Conservation (phyloP, 768 basidiomycete genomes). For the Chalciporus piperatus region DNA sequence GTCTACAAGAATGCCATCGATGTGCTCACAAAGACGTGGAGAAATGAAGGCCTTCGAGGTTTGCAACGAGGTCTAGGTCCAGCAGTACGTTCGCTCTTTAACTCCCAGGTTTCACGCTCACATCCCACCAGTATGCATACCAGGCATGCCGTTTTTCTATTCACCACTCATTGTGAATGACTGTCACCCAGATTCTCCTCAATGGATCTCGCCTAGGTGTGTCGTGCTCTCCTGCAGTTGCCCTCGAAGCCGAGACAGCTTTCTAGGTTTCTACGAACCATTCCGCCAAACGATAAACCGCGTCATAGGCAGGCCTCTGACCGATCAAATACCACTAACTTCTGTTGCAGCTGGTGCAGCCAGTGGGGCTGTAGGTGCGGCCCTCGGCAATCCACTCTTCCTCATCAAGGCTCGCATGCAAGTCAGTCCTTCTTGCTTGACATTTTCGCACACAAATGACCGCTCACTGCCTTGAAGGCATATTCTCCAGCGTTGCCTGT, state of each 20-base stretch:
- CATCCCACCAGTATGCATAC: constrained; percentile 69
- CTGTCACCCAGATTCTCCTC: constrained; percentile 64
- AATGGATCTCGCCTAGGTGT: constrained; percentile 88
- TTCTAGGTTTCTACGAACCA: constrained; percentile 93
- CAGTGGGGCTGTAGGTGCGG: constrained; percentile 87
- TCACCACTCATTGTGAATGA: constrained; percentile 2
- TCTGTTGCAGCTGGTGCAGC: constrained; percentile 84
- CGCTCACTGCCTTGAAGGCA: constrained; percentile 48
- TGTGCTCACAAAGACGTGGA: constrained; percentile 83
- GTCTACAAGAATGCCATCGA: constrained; percentile 92
- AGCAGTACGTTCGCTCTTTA: constrained; percentile 56
- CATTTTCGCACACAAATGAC: neutral
- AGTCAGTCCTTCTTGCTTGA: constrained; percentile 34
- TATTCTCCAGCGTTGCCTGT: constrained; percentile 94
- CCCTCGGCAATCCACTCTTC: constrained; percentile 87
- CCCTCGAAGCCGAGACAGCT: constrained; percentile 12
- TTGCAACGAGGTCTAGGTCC: constrained; percentile 88
- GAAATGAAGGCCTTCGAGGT: constrained; percentile 87
- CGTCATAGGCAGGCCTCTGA: constrained; percentile 57
- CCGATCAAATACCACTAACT: constrained; percentile 69
- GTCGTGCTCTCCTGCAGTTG: neutral
- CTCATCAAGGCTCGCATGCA: constrained; percentile 98
- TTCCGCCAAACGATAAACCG: constrained; percentile 71
- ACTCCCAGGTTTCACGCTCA: constrained; percentile 7
- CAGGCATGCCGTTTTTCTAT: constrained; percentile 54